Evolutionary conservation across 176 grass and related monocot species (phyloP), one percentile per base, ranked within the genome.

Genomic region (Bromus sterilis): DNA sequence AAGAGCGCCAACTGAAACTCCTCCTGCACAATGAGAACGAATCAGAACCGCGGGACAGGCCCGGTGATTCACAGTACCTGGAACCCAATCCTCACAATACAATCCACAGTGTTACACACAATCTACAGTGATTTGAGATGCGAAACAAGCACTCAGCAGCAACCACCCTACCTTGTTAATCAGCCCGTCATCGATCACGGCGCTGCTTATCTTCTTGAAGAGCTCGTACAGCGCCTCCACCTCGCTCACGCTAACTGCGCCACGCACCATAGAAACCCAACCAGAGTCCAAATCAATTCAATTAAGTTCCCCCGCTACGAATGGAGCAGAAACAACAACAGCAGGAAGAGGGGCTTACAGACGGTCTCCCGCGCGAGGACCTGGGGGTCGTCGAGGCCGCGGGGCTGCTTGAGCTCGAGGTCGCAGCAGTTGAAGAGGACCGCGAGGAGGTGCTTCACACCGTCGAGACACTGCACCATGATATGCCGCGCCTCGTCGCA

Each of bases 391-490:
- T 93, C 86, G 70, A 98, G 95, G 59, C 92, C 95, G 11, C 85
- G 77, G 16, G 92, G 49, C 60, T 84, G 91, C 73, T 85, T 91
- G 69, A 91, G 79, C 56, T 98, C 95, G 78, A 95, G 66, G 85
- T 94, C 92, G 72, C 86, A 98, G 78, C 95, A 95, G 69, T 41
- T 88, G 77, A 94, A 83, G 28, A 98, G 39, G 77, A 77, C 85
- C 83, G 86, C 86, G 64, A 95, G 71, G 29, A 93, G 79, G 72
- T 98, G 95, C 86, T 70, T 91, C 75, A 87, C 83, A 11, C 86
- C 88, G 39, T 98, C 95, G 77, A 93, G 82, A 83, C 95, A 98
- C 92, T 94, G 89, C 88, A 91, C 90, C 95, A 98, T 95, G 82
- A 66, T 98, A 91, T 75, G 71, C 75, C 7, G 11, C 32, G 31